Evolutionary conservation across 2,329 filamentous ascomycete species (phyloP).

Genomic region (Diaporthe australafricana): DNA sequence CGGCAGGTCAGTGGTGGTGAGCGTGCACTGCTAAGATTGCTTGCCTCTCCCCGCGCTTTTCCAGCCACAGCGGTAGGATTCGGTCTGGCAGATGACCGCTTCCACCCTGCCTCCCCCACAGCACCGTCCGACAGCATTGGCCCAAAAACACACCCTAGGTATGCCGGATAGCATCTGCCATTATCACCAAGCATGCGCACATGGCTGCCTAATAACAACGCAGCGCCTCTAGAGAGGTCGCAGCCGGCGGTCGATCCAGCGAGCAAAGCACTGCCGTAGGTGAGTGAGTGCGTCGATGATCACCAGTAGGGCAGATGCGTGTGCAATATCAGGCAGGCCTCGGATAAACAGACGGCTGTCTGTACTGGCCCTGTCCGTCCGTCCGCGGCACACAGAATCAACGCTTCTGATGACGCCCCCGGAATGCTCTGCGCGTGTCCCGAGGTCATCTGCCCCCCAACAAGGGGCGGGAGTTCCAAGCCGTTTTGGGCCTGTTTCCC

Average conservation of each 20-base stretch:
- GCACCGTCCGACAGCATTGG: conserved; percentile 27
- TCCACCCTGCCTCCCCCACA: conserved; percentile 28
- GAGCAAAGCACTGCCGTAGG: neutral
- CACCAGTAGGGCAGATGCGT: conserved; percentile 9
- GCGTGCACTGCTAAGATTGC: conserved; percentile 8
- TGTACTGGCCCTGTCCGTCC: neutral
- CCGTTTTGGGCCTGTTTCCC: conserved; percentile 16
- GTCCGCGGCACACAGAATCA: conserved; percentile 9
- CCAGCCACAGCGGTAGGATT: conserved; percentile 35
- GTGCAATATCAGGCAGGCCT: conserved; percentile 15
- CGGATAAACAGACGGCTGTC: conserved; percentile 18
- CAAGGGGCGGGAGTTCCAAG: conserved; percentile 22
- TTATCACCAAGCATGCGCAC: conserved; percentile 24
- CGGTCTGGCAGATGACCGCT: conserved; percentile 36
- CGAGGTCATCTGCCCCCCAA: conserved; percentile 27
- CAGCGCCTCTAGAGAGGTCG: neutral
- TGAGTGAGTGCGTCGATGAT: conserved; percentile 7
- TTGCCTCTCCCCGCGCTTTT: conserved; percentile 21
- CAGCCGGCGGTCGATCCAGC: neutral
- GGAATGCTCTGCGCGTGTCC: conserved; percentile 23
- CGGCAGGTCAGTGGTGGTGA: conserved; percentile 27
- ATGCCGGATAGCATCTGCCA: conserved; percentile 27
- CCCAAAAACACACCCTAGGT: conserved; percentile 28
- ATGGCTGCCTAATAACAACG: conserved; percentile 32
- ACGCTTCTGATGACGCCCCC: conserved; percentile 21